These are phyloP conservation scores for Strobilomyces echinocephalus DNA, from an alignment of 768 basidiomycete genomes.

Conservation along the genomic window DNA sequence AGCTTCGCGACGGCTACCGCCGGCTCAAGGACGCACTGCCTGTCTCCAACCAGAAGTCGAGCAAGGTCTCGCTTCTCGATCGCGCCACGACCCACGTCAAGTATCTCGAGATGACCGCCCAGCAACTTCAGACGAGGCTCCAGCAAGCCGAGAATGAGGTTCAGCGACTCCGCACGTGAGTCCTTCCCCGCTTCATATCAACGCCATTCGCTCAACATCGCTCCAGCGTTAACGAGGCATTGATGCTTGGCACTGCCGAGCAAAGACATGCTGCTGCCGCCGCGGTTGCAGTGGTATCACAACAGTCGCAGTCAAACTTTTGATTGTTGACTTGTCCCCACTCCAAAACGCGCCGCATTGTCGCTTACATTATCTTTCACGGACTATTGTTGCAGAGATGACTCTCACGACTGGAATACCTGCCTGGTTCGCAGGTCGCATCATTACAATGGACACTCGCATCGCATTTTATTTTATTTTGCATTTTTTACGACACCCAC, in stretches of 20 bases:
- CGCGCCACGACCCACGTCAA: slow-evolving; percentile 84
- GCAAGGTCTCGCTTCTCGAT: slow-evolving; percentile 87
- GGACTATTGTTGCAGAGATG: slow-evolving; percentile 37
- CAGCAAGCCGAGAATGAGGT: slow-evolving; percentile 78
- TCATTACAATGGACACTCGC: slow-evolving; percentile 44
- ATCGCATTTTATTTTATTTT: slow-evolving; percentile 36
- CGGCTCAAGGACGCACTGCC: slow-evolving; percentile 89
- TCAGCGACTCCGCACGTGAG: slow-evolving; percentile 64
- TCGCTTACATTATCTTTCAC: slow-evolving; percentile 37
- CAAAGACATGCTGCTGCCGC: slow-evolving; percentile 60
- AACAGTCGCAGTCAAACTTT: slow-evolving; percentile 37
- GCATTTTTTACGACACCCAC: slow-evolving; percentile 38
- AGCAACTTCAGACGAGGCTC: slow-evolving; percentile 69
- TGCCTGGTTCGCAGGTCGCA: slow-evolving; percentile 59
- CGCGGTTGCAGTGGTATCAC: slow-evolving; percentile 50
- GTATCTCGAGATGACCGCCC: slow-evolving; percentile 77
- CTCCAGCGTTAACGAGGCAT: slow-evolving; percentile 73
- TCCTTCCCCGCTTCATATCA: not conserved
- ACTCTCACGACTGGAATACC: slow-evolving; percentile 42
- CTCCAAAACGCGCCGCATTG: slow-evolving; percentile 24
- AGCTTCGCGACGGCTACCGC: slow-evolving; percentile 88
- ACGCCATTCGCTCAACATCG: not conserved
- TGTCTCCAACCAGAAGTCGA: slow-evolving; percentile 85
- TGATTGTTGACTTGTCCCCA: slow-evolving; percentile 36
- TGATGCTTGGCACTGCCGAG: slow-evolving; percentile 82